Conservation (phyloP, 306 rosid species). For the Neltuma alba region DNA sequence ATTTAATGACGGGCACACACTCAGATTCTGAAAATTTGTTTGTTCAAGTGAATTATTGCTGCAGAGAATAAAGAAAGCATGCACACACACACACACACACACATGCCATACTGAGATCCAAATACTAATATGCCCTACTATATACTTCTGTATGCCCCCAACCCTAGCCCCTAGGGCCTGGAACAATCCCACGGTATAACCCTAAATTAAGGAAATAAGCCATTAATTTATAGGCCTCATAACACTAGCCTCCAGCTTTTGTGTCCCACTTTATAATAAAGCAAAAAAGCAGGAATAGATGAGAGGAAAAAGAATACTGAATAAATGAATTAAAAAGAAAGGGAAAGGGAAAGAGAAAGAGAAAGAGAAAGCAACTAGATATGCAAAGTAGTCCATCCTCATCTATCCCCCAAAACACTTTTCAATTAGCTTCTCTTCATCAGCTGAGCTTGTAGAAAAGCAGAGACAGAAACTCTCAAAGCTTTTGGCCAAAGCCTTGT, state of each 20-base stretch:
- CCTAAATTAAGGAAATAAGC: constrained; percentile 59
- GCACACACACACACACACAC: too few relatives aligned
- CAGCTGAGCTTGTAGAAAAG: constrained; percentile 43
- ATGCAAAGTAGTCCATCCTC: constrained; percentile 61
- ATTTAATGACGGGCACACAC: constrained; percentile 45
- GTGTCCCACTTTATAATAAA: constrained; percentile 55
- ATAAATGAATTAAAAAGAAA: constrained; percentile 30
- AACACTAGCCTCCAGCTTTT: constrained; percentile 63
- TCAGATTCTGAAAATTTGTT: constrained; percentile 46
- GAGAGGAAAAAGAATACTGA: constrained; percentile 46
- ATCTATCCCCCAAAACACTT: constrained; percentile 32
- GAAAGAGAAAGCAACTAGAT: constrained; percentile 44
- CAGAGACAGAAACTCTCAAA: constrained; percentile 48
- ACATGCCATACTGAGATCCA: constrained; percentile 43
- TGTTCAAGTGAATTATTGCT: constrained; percentile 55
- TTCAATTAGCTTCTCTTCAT: constrained; percentile 41
- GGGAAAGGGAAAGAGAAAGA: constrained; percentile 23
- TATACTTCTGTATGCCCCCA: constrained; percentile 29
- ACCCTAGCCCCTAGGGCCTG: constrained; percentile 49
- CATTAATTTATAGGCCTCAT: constrained; percentile 53
- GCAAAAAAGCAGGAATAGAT: constrained; percentile 45
- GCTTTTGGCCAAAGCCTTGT: constrained; percentile 65
- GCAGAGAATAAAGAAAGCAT: constrained; percentile 46
- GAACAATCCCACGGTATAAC: constrained; percentile 55
- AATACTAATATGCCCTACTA: constrained; percentile 39